Conservation (phyloP, 352 stramenopile genomes). For the Pythium insidiosum region DNA sequence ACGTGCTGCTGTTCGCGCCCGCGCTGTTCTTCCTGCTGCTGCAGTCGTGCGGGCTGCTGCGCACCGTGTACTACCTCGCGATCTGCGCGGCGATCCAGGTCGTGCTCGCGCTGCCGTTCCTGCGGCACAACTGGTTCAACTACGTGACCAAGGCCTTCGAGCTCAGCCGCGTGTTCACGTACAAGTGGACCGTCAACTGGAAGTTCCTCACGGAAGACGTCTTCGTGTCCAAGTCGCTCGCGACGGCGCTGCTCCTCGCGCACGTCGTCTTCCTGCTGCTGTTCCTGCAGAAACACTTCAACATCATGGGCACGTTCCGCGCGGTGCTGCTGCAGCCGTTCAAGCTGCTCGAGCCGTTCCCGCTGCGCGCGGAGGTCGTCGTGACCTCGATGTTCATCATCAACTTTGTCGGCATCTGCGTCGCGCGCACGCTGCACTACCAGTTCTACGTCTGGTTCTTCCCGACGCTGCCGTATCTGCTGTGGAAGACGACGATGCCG, state of each 20-base stretch:
- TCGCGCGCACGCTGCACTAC: constrained; percentile 97
- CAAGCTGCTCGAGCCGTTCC: constrained; percentile 64
- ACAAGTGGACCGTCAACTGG: constrained; percentile 99
- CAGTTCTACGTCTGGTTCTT: constrained; percentile 98
- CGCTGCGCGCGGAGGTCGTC: constrained; percentile 78
- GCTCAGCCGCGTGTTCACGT: constrained; percentile 96
- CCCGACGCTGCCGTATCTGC: constrained; percentile 91
- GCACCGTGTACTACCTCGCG: constrained; percentile 78
- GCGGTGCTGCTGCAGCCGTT: constrained; percentile 67
- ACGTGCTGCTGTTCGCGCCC: constrained; percentile 96
- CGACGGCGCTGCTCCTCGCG: constrained; percentile 37
- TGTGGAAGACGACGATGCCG: constrained; percentile 87
- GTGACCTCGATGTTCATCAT: constrained; percentile 83
- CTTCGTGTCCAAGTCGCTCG: constrained; percentile 66
- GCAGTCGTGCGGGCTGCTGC: constrained; percentile 76
- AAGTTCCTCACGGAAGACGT: constrained; percentile 83
- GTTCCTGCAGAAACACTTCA: constrained; percentile 79
- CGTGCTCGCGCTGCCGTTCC: constrained; percentile 91
- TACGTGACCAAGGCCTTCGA: constrained; percentile 98
- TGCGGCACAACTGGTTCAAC: constrained; percentile 90
- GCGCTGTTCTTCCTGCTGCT: constrained; percentile 95
- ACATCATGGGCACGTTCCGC: constrained; percentile 66
- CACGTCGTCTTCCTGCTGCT: constrained; percentile 71
- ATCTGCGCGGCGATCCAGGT: constrained; percentile 92
- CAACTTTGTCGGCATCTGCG: constrained; percentile 97